These are phyloP conservation scores for Oryza longistaminata DNA, from an alignment of 176 grass and related monocot species.

Conservation along the genomic window DNA sequence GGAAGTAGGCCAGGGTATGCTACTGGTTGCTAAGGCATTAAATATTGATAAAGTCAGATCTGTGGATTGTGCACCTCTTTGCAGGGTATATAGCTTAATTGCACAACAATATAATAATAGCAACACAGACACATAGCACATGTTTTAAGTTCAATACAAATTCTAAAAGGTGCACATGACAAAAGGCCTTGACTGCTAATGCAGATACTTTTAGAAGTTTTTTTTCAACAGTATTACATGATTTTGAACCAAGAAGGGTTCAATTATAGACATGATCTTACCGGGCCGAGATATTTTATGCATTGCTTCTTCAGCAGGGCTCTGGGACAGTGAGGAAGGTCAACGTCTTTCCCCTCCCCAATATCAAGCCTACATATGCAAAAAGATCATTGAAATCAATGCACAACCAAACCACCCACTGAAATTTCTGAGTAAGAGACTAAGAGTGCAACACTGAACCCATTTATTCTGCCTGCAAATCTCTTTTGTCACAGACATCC, in stretches of 20 bases:
- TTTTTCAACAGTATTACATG: background rate
- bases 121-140: background rate
- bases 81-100: background rate
- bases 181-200: background rate
- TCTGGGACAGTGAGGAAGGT: constrained; percentile 75
- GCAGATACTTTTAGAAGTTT: background rate
- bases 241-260: background rate
- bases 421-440: background rate
- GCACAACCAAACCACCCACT: background rate
- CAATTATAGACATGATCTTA: constrained; percentile 46
- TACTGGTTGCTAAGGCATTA: background rate
- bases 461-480: background rate
- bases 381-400: background rate
- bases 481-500: background rate
- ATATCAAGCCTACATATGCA: constrained; percentile 72
- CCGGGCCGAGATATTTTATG: constrained; percentile 91
- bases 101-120: background rate
- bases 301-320: constrained; percentile 65
- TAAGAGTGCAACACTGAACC: background rate
- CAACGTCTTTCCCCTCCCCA: constrained; percentile 79
- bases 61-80: background rate
- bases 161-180: background rate
- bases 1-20: background rate
- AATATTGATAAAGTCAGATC: background rate
- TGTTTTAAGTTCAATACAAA: background rate